Conservation (phyloP, 768 basidiomycete species). For the Mycena amicta region DNA sequence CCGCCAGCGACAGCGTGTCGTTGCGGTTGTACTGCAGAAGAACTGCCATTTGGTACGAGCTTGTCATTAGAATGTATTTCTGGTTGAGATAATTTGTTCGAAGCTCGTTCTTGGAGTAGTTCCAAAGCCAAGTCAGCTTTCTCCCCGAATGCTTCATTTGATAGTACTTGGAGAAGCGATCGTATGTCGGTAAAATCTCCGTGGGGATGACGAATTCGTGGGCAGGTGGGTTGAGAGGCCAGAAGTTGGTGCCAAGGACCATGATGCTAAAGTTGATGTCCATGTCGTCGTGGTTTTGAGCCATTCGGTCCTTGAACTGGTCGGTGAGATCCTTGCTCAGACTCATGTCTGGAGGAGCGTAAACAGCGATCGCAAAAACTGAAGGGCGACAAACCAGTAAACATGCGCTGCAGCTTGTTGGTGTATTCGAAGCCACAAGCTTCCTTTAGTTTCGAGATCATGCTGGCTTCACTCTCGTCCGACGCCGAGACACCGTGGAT, state of each 20-base stretch:
- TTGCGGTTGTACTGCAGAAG: slow-evolving; percentile 91
- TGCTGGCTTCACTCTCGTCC: slow-evolving; percentile 94
- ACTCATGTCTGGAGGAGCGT: slow-evolving; percentile 71
- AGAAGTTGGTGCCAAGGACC: slow-evolving; percentile 95
- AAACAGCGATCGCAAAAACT: neutral
- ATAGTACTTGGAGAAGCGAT: slow-evolving; percentile 92
- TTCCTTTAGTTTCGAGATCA: slow-evolving; percentile 98
- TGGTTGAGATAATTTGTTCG: slow-evolving; percentile 90
- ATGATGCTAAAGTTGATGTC: slow-evolving; percentile 91
- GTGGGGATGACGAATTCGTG: slow-evolving; percentile 89
- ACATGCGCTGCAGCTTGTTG: slow-evolving; percentile 95
- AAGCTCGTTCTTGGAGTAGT: slow-evolving; percentile 95
- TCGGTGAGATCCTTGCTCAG: slow-evolving; percentile 95
- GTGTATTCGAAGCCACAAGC: slow-evolving; percentile 97
- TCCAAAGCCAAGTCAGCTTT: slow-evolving; percentile 98
- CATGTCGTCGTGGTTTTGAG: slow-evolving; percentile 81
- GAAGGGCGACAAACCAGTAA: slow-evolving; percentile 58
- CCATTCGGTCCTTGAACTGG: slow-evolving; percentile 92
- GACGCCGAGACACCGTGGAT: slow-evolving; percentile 91
- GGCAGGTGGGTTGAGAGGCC: slow-evolving; percentile 84
- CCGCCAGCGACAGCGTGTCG: slow-evolving; percentile 78
- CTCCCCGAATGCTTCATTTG: slow-evolving; percentile 92
- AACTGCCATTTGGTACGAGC: slow-evolving; percentile 94
- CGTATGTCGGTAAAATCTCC: slow-evolving; percentile 85
- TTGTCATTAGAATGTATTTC: slow-evolving; percentile 96